Conservation (phyloP, 2,329 filamentous ascomycete genomes). For the Botrytis elliptica region DNA sequence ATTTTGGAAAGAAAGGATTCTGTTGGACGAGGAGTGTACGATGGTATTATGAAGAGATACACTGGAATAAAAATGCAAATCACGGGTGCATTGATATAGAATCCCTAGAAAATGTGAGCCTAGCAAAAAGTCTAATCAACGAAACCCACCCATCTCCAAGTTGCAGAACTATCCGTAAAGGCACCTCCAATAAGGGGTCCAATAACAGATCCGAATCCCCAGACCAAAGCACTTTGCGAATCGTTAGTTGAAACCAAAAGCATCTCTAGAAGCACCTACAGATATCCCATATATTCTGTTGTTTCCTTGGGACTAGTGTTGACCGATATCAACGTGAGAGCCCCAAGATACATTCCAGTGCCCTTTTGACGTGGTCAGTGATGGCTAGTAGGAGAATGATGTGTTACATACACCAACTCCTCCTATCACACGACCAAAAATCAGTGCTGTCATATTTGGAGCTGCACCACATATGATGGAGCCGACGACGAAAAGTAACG, state of each 20-base stretch:
- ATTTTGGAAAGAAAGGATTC: no score
- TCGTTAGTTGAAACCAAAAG: background rate
- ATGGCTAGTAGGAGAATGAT: background rate
- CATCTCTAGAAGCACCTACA: background rate
- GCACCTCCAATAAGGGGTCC: constrained; percentile 34
- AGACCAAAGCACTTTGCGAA: background rate
- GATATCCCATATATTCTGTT: constrained; percentile 27
- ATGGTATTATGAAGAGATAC: no score
- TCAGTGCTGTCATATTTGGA: constrained; percentile 45
- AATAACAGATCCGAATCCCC: constrained; percentile 9
- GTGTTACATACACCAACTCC: constrained; percentile 41
- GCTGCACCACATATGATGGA: constrained; percentile 40
- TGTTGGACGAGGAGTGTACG: no score
- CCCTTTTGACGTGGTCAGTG: constrained; percentile 32
- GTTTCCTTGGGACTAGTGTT: constrained; percentile 40
- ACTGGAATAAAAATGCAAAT: no score
- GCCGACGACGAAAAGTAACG: constrained; percentile 37
- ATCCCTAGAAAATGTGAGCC: no score
- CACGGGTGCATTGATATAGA: no score
- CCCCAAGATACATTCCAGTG: constrained; percentile 47
- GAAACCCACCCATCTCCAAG: constrained; percentile 45
- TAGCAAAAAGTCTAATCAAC: no score
- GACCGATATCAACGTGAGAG: constrained; percentile 47
- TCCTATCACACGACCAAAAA: constrained; percentile 47
- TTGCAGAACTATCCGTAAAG: constrained; percentile 44